A percentile compares a stretch with the other conserved stretches of the same genome.
phyloP scores from a whole-genome alignment of 208 protist genomes.

The Perkinsela sp. region DNA sequence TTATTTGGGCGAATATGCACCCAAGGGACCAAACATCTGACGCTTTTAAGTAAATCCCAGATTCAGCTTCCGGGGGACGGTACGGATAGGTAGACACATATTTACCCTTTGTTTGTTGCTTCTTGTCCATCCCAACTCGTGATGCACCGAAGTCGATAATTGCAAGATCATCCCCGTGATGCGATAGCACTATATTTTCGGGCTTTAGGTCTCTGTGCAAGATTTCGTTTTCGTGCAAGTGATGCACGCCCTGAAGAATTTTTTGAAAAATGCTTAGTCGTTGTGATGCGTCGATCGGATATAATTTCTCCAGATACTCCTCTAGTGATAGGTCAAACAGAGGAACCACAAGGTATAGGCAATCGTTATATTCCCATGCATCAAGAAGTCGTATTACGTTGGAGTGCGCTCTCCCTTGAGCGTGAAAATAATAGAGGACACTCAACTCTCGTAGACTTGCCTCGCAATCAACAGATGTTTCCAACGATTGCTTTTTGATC shows the following conservation, averaged over 20 bases:
- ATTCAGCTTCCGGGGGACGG: background rate
- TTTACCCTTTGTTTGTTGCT: background rate
- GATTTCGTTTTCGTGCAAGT: background rate
- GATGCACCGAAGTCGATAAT: background rate
- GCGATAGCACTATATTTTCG: background rate
- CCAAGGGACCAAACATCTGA: constrained; percentile 95
- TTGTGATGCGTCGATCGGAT: background rate
- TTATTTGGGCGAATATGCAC: constrained; percentile 95
- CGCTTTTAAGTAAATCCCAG: background rate
- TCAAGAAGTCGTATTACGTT: background rate
- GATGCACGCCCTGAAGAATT: background rate
- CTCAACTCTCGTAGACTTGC: background rate
- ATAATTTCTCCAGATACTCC: background rate
- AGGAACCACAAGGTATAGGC: background rate
- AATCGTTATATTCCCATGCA: constrained; percentile 1
- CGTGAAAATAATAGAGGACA: background rate
- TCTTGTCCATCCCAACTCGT: background rate
- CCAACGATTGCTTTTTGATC: background rate
- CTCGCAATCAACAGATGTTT: background rate
- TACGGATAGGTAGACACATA: background rate
- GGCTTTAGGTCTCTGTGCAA: background rate
- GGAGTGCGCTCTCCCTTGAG: background rate
- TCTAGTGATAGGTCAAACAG: background rate
- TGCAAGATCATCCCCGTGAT: background rate
- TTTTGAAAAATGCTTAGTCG: background rate